Evolutionary conservation across 768 basidiomycete species (phyloP), one percentile per base, ranked within the genome.

Genomic region (Kwoniella newhampshirensis): DNA sequence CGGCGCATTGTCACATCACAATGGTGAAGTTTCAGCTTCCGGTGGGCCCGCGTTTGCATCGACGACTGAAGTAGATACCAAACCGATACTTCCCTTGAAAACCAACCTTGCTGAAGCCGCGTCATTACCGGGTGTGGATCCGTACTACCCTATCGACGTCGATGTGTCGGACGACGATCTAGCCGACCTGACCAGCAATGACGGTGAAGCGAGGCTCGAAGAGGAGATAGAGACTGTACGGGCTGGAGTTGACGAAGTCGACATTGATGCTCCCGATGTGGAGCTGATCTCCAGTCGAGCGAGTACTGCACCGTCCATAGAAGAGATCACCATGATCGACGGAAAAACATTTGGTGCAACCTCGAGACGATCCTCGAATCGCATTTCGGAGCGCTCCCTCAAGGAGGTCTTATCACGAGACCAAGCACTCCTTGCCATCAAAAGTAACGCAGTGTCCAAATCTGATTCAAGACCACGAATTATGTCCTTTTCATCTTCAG

Each of bases 101-200:
- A 17, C 20, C 11, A 30, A 27, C 4, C 9, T 30, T 8, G 13
- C 23, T 25, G 12, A 30, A 26, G 12, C 27, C 17, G 6, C 27
- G 15, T 1, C 11, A 21, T 20, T 4, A 21, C 27, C 6, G 27
- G 32, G 7, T 20, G 40, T 20, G 21, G 6, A 30, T 43, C 40
- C n/a, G 1, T 42, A 8, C 25, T 41, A n/a, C 18, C 51, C 42
- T 2, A 51, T 51, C 13, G 56, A 51, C 8, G 15, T 58, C 17
- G 50, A 58, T 27, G 6, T 42, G n/a, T 8, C 40, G 6, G 56
- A 58, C 20, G 50, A 51, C 17, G 56, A 58, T 17, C 48, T 58
- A 4, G 56, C 50, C 25, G 47, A 26, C 25, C 39, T 58, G 23
- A 58, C 37, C 4, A 51, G 56, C 17, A 41, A 58, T 18, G 23